Evolutionary conservation across 2,329 filamentous ascomycete species (phyloP).

Genomic region (Penicillium sp.): DNA sequence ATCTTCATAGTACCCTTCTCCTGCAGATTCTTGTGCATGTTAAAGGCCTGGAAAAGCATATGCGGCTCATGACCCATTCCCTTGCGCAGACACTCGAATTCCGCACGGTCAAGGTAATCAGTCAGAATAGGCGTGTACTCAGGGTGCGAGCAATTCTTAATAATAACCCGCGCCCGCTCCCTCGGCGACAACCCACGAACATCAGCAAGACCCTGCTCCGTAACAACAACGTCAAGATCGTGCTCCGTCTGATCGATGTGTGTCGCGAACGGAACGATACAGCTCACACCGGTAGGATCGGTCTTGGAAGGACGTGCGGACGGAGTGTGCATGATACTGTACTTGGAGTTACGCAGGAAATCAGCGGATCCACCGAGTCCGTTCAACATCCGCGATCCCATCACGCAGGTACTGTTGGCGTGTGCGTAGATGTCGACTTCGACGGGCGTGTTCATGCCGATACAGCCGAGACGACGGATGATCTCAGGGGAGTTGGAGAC

Average conservation of each 20-base stretch:
- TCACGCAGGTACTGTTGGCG: slow-evolving; percentile 86
- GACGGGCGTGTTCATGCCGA: slow-evolving; percentile 93
- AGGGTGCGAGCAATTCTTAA: slow-evolving; percentile 82
- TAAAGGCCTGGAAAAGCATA: slow-evolving; percentile 79
- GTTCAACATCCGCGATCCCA: slow-evolving; percentile 85
- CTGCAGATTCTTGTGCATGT: slow-evolving; percentile 80
- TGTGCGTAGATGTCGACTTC: slow-evolving; percentile 95
- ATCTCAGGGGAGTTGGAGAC: slow-evolving; percentile 90
- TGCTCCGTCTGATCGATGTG: slow-evolving; percentile 93
- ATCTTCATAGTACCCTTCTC: slow-evolving; percentile 91
- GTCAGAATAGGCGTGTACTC: slow-evolving; percentile 78
- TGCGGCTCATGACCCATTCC: slow-evolving; percentile 91
- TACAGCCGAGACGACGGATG: slow-evolving; percentile 80
- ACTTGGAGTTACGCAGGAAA: slow-evolving; percentile 75
- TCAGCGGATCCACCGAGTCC: slow-evolving; percentile 79
- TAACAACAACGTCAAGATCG: slow-evolving; percentile 86
- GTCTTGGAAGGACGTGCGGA: slow-evolving; percentile 76
- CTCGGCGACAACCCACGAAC: slow-evolving; percentile 77
- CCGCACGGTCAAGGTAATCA: slow-evolving; percentile 82
- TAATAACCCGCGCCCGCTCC: slow-evolving; percentile 80
- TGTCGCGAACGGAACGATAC: slow-evolving; percentile 92
- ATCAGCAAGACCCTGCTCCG: slow-evolving; percentile 75
- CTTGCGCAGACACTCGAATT: slow-evolving; percentile 80
- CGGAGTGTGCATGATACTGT: slow-evolving; percentile 92
- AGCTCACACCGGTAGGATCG: slow-evolving; percentile 77